Evolutionary conservation across 768 basidiomycete species (phyloP).

Genomic region (Holtermanniella nyarrowii): DNA sequence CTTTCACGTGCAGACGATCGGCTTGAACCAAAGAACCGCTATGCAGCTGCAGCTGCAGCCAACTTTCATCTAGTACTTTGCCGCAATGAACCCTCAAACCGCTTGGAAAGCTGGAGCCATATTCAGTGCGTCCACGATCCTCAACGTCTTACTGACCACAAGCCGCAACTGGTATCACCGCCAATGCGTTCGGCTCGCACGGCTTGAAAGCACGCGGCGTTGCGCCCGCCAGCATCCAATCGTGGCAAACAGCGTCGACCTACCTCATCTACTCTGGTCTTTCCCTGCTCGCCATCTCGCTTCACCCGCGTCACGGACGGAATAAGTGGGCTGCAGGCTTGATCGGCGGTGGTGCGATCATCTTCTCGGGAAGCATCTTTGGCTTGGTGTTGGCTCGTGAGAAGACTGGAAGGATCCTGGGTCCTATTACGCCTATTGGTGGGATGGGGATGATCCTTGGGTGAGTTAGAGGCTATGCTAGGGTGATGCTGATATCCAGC

Average conservation of each 20-base stretch:
- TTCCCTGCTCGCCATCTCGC: constrained; percentile 31
- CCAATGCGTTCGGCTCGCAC: constrained; percentile 37
- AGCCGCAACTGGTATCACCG: constrained; percentile 34
- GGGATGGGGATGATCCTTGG: constrained; percentile 37
- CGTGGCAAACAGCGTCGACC: constrained; percentile 30
- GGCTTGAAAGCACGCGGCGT: constrained; percentile 27
- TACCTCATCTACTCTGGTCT: constrained; percentile 40
- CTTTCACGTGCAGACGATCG: too few relatives aligned
- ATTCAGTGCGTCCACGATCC: constrained; percentile 16
- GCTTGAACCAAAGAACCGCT: too few relatives aligned
- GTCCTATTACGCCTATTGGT: constrained; percentile 35
- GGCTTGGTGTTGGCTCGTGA: constrained; percentile 32
- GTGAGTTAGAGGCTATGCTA: constrained; percentile 17
- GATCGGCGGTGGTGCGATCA: constrained; percentile 24
- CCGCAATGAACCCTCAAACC: constrained; percentile 16
- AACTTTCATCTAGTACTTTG: too few relatives aligned
- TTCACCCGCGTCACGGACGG: constrained; percentile 17
- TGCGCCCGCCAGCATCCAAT: constrained; percentile 19
- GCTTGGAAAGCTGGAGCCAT: constrained; percentile 27
- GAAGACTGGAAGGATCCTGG: constrained; percentile 24
- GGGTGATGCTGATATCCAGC: neutral
- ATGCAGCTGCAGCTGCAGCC: too few relatives aligned
- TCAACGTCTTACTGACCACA: neutral
- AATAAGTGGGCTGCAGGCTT: constrained; percentile 21
- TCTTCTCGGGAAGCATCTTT: constrained; percentile 37